Base-by-base conservation (phyloP, 306 rosid species). In the Lagenaria siceraria region DNA sequence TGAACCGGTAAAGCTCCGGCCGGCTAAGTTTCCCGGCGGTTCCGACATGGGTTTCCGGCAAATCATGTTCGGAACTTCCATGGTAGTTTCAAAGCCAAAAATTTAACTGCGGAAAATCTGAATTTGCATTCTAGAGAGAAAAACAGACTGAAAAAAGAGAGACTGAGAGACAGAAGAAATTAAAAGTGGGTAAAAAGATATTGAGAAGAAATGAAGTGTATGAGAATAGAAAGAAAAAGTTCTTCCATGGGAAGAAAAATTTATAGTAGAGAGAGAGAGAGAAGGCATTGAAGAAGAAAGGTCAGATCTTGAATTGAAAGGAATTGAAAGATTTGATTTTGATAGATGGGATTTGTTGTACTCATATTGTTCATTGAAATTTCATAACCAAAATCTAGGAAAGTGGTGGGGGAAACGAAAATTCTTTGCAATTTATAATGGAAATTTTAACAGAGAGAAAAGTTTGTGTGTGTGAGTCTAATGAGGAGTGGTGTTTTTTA, bases 1-100 rank as follows among this genome's bases (percentile, higher is more conserved):
- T 3, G 84, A 73, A 31, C 13, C 75, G 3, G 35, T 21, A 4
- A 60, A 4, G 59, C 33, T 42, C 77, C 60, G 38, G 10, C 38
- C 61, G 61, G 38, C 19, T 9, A n/a, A 84, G n/a, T 54, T 85
- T 4, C 33, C 80, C 2, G 81, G 5, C 0, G 65, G 64, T 38
- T 74, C 85, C 38, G 78, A 10, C 0, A 55, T 2, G 63, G 75
- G 21, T 63, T 89, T 87, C 12, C 80, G 85, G 75, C 33, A 3
- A 42, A 43, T 36, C 24, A 22, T 24, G 36, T 21, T 69, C 7
- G 7, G 22, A 24, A 24, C 36, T 14, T 69, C 21, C 75, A 69
- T 69, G 55, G 49, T 19, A 40, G 27, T 69, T 5, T 69, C 27
- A 70, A 4, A 13, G 75, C 12, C 11, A 27, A 25, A 10, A 11